Percentiles rank a stretch among this genome's conserved stretches.
Conservation (phyloP, 192 early-diverging fungal species). For the Physocladia obscura region DNA sequence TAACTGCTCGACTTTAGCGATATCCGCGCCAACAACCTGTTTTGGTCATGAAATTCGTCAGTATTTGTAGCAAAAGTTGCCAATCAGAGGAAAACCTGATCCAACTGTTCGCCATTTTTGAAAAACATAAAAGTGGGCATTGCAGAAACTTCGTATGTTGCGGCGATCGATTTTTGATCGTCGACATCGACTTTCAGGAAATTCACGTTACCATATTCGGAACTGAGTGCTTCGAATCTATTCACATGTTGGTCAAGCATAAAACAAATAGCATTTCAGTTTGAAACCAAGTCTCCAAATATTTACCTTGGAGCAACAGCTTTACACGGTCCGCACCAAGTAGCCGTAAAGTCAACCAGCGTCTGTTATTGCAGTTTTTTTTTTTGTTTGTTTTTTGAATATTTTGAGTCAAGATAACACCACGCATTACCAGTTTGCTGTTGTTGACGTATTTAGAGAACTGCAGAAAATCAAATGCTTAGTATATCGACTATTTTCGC, state of each 20-base stretch:
- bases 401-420: background rate
- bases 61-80: background rate
- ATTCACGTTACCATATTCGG: constrained; percentile 48
- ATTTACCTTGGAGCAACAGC: constrained; percentile 53
- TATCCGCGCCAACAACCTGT: constrained; percentile 56
- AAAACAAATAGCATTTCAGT: too few species aligned
- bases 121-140: constrained; percentile 75
- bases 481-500: background rate
- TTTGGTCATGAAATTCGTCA: background rate
- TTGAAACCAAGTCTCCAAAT: too few species aligned
- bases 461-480: background rate
- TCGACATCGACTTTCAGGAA: constrained; percentile 90
- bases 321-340: constrained; percentile 86
- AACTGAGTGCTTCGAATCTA: constrained; percentile 59
- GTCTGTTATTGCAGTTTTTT: constrained; percentile 37
- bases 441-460: background rate
- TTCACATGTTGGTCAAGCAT: too few species aligned
- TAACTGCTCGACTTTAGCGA: constrained; percentile 42
- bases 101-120: constrained; percentile 49
- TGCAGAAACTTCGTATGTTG: constrained; percentile 48
- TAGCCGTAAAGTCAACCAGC: constrained; percentile 73
- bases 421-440: background rate
- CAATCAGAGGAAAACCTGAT: constrained; percentile 1
- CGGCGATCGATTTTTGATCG: constrained; percentile 45
- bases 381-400: too few species aligned